Percentiles rank a stretch among this genome's conserved stretches.
These are phyloP conservation scores for Coprinopsis strossmayeri DNA, from an alignment of 768 basidiomycete species.

Conservation along the genomic window DNA sequence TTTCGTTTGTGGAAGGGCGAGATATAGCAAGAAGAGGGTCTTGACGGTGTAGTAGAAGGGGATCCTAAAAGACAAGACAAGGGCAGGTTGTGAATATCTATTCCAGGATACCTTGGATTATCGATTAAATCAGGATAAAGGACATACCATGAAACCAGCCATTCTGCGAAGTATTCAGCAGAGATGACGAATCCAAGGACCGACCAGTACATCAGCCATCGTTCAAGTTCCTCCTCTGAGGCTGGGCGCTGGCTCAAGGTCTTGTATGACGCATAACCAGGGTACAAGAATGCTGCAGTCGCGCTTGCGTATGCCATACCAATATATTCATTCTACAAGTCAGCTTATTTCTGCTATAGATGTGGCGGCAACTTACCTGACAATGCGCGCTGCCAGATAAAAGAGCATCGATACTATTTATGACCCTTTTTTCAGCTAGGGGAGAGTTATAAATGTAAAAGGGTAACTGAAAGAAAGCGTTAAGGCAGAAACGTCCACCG, in stretches of 20 bases:
- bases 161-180: conserved; percentile 80
- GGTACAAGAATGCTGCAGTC: conserved; percentile 79
- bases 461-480: no score
- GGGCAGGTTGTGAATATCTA: no score
- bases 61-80: conserved; percentile 45
- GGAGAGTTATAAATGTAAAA: no score
- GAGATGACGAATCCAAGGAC: conserved; percentile 78
- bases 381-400: conserved; percentile 40
- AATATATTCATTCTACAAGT: not conserved
- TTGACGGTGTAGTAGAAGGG: conserved; percentile 85
- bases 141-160: conserved; percentile 82
- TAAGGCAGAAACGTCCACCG: no score
- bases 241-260: conserved; percentile 82
- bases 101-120: not conserved
- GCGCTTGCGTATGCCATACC: conserved; percentile 35
- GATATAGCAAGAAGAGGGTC: conserved; percentile 80
- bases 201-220: conserved; percentile 99
- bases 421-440: no score
- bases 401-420: conserved; percentile 49
- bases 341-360: not conserved
- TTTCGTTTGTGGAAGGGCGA: conserved; percentile 84
- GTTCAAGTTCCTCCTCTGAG: conserved; percentile 76
- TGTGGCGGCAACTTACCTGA: conserved; percentile 29
- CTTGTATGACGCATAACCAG: conserved; percentile 96
- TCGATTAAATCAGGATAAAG: not conserved